Evolutionary conservation across 805 yeast genomes (phyloP).

Genomic region (Zygotorulaspora florentina): DNA sequence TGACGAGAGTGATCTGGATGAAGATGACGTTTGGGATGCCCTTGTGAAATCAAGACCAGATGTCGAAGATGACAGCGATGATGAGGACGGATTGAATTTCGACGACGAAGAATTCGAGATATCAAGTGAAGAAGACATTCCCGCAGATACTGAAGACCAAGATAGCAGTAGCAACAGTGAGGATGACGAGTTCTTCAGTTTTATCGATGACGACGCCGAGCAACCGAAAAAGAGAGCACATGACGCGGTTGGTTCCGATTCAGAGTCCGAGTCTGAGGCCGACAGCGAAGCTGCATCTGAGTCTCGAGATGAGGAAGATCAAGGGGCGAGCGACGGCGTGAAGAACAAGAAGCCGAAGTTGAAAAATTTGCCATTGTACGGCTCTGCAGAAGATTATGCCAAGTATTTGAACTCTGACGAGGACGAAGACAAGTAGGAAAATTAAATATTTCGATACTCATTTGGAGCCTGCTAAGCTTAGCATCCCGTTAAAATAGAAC

Average conservation of each 20-base stretch:
- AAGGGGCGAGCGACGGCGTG: conserved; percentile 22
- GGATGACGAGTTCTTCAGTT: conserved; percentile 35
- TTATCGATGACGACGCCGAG: conserved; percentile 35
- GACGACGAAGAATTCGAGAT: conserved; percentile 39
- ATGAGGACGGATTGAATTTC: conserved; percentile 40
- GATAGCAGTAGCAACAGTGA: conserved; percentile 38
- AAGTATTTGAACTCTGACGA: conserved; percentile 9
- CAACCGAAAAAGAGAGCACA: conserved; percentile 35
- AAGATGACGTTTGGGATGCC: conserved; percentile 79
- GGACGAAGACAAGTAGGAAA: neutral
- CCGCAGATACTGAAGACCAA: conserved; percentile 19
- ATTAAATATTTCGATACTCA: too few relatives aligned
- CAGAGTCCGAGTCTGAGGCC: conserved; percentile 9
- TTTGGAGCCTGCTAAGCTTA: neutral
- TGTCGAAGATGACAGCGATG: conserved; percentile 47
- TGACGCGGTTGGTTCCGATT: conserved; percentile 23
- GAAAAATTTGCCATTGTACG: conserved; percentile 75
- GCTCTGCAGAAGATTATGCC: conserved; percentile 83
- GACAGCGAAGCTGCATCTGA: conserved; percentile 18
- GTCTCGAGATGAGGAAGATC: conserved; percentile 10
- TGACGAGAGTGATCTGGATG: conserved; percentile 46
- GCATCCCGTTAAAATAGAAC: neutral
- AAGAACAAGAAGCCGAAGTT: conserved; percentile 49
- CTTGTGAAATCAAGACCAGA: conserved; percentile 72
- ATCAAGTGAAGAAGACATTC: conserved; percentile 23